phyloP scores from a whole-genome alignment of 1,284 basidiomycete genomes.

The Uromyces viciae-fabae region DNA sequence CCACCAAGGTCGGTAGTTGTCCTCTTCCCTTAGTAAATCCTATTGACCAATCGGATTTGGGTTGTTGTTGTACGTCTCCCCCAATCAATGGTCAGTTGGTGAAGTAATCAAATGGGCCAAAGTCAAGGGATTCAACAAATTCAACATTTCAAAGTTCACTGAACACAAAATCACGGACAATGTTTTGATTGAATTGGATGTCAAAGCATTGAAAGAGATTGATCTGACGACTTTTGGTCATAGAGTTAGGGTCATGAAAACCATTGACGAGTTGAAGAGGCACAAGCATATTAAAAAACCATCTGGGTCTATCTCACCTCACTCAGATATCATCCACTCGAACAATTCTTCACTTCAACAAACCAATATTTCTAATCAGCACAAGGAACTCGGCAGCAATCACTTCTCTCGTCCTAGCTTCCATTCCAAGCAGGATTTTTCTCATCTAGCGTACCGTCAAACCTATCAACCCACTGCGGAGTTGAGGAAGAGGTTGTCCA shows the following conservation, averaged over 20 bases:
- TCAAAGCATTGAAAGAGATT: conserved; percentile 89
- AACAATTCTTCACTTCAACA: conserved; percentile 57
- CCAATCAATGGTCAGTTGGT: conserved; percentile 78
- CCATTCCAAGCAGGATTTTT: neutral
- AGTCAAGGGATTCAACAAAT: conserved; percentile 76
- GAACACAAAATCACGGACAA: conserved; percentile 99
- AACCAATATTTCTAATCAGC: conserved; percentile 59
- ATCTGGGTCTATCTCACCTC: conserved; percentile 58
- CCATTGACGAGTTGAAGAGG: conserved; percentile 73
- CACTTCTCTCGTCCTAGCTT: neutral
- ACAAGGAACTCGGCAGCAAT: conserved; percentile 49
- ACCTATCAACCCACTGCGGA: neutral
- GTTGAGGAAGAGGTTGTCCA: neutral
- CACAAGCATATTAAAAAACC: neutral
- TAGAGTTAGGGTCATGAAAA: conserved; percentile 85
- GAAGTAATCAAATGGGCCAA: conserved; percentile 87
- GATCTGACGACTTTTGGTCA: conserved; percentile 92
- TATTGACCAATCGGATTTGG: neutral
- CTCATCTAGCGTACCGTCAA: neutral
- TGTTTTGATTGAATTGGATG: conserved; percentile 88
- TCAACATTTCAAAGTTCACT: conserved; percentile 78
- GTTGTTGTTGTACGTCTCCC: conserved; percentile 51
- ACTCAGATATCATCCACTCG: conserved; percentile 53
- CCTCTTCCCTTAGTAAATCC: conserved; percentile 11
- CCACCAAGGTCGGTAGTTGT: conserved; percentile 16